Conservation (phyloP, 441 rosid genomes). For the Populus hybrid region DNA sequence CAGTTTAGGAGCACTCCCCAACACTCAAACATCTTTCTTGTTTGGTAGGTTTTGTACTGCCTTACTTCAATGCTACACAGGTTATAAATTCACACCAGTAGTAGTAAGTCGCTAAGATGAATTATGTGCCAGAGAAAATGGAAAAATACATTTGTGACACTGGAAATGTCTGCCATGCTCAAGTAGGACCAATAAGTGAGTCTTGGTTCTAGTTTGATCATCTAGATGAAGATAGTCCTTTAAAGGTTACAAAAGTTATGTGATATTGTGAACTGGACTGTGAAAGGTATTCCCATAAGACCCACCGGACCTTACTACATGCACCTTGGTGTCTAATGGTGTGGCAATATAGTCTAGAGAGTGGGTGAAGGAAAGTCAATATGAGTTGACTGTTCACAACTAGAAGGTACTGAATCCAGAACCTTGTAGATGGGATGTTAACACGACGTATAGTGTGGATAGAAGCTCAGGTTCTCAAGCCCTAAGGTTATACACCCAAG, state of each 20-base stretch:
- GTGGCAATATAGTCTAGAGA: not conserved
- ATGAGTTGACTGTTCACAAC: not conserved
- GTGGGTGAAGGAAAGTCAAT: not conserved
- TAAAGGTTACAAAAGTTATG: not conserved
- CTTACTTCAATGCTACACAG: constrained; percentile 6
- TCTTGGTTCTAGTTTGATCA: not conserved
- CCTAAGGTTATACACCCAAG: too few relatives aligned
- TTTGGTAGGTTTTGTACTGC: constrained; percentile 44
- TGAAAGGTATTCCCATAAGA: not conserved
- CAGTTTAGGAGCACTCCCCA: constrained; percentile 21
- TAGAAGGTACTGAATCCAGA: not conserved
- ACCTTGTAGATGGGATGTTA: not conserved
- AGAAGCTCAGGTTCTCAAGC: too few relatives aligned
- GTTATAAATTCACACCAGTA: not conserved
- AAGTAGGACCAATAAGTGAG: not conserved
- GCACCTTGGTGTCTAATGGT: not conserved
- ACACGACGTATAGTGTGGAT: too few relatives aligned
- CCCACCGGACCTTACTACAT: not conserved
- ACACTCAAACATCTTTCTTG: constrained; percentile 29
- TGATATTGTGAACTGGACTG: not conserved
- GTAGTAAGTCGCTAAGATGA: constrained; percentile 1
- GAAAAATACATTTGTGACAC: not conserved
- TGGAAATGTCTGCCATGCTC: not conserved
- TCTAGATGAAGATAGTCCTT: not conserved
- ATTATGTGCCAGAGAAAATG: not conserved